These are phyloP conservation scores for Cryomyces antarcticus DNA, from an alignment of 495 filamentous ascomycete species.

Conservation along the genomic window DNA sequence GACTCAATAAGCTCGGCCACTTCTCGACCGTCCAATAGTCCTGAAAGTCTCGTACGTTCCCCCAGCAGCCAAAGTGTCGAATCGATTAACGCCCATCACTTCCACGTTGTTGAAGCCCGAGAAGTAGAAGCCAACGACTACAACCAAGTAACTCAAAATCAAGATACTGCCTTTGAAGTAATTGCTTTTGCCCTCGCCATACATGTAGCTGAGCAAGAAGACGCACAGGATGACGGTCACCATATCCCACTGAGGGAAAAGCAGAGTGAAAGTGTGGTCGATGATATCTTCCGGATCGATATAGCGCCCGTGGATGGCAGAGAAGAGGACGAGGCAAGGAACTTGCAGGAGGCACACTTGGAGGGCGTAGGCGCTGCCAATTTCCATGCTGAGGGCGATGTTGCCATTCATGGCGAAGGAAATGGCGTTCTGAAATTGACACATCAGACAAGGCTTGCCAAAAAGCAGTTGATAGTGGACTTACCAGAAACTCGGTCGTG, in stretches of 20 bases:
- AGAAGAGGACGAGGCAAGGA: slow-evolving; percentile 81
- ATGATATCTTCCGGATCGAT: slow-evolving; percentile 36
- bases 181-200: slow-evolving; percentile 93
- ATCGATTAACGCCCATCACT: slow-evolving; percentile 27
- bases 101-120: slow-evolving; percentile 50
- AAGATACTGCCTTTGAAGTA: slow-evolving; percentile 90
- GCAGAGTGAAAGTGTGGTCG: slow-evolving; percentile 73
- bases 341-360: slow-evolving; percentile 97
- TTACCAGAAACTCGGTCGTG: slow-evolving; percentile 90
- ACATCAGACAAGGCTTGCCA: neutral
- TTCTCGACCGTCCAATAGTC: slow-evolving; percentile 26
- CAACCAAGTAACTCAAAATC: slow-evolving; percentile 80
- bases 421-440: slow-evolving; percentile 60
- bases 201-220: slow-evolving; percentile 92
- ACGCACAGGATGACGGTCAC: slow-evolving; percentile 94
- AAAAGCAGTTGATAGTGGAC: slow-evolving; percentile 8
- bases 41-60: slow-evolving; percentile 26
- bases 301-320: slow-evolving; percentile 35
- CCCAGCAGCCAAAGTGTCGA: slow-evolving; percentile 42
- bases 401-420: slow-evolving; percentile 99
- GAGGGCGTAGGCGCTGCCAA: slow-evolving; percentile 89
- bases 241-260: slow-evolving; percentile 99
- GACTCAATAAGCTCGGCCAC: slow-evolving; percentile 14
- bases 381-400: slow-evolving; percentile 97
- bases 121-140: slow-evolving; percentile 81